Percentiles rank a stretch among this genome's conserved stretches.
These are phyloP conservation scores for Lactarius sp. DNA, from an alignment of 768 basidiomycete genomes.

Conservation along the genomic window DNA sequence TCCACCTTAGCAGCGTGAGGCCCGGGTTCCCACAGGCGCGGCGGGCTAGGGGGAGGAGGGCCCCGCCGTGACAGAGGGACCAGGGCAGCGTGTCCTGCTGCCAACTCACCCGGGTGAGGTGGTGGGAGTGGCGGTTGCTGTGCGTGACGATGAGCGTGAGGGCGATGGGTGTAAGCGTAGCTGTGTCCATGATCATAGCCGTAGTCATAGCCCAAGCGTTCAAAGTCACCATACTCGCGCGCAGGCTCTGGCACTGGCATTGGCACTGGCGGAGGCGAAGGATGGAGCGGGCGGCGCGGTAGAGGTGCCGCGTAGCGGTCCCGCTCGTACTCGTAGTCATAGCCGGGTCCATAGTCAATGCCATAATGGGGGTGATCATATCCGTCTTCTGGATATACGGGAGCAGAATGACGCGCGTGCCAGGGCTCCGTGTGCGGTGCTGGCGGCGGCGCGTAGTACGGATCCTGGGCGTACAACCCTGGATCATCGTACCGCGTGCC, in stretches of 20 bases:
- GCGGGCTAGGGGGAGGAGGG: background rate
- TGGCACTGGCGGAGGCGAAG: background rate
- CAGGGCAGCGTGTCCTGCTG: background rate
- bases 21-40: conserved; percentile 17
- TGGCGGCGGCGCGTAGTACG: conserved; percentile 17
- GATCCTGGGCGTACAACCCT: conserved; percentile 11
- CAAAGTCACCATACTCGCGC: conserved; percentile 8
- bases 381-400: background rate
- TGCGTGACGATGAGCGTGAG: background rate
- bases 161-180: background rate
- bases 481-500: conserved; percentile 13
- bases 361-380: background rate
- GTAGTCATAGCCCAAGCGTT: background rate
- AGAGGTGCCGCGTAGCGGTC: background rate
- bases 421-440: conserved; percentile 15
- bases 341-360: background rate
- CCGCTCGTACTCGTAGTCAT: conserved; percentile 8
- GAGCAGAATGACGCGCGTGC: conserved; percentile 1
- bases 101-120: background rate
- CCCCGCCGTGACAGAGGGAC: background rate
- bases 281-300: background rate
- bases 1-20: conserved; percentile 6
- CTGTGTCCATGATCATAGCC: background rate
- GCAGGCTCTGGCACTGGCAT: background rate
- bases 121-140: background rate